phyloP scores from a whole-genome alignment of 1,284 basidiomycete species.

The Leccinum glutinopallens region DNA sequence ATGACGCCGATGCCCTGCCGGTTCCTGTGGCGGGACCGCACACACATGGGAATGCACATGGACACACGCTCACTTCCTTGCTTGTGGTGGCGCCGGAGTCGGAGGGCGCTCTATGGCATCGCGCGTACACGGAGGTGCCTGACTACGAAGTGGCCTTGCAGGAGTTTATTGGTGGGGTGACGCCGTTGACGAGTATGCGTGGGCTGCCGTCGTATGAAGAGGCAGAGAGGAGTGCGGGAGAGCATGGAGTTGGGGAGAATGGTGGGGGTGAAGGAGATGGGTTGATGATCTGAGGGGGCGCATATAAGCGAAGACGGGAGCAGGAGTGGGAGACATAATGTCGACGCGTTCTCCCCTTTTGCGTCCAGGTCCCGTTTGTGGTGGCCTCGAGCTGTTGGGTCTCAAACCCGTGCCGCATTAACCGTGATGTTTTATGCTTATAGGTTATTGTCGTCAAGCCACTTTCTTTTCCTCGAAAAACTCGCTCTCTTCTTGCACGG shows the following conservation, averaged over 20 bases:
- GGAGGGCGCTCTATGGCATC: constrained; percentile 47
- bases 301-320: not conserved
- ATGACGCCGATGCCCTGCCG: not conserved
- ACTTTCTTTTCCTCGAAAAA: not conserved
- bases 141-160: constrained; percentile 79
- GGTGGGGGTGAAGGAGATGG: constrained; percentile 8
- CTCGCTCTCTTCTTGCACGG: not conserved
- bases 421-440: not conserved
- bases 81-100: constrained; percentile 11
- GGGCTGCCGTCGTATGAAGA: constrained; percentile 86
- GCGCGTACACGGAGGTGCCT: constrained; percentile 76
- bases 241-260: not conserved
- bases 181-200: constrained; percentile 73
- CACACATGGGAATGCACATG: not conserved
- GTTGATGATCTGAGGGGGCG: constrained; percentile 18
- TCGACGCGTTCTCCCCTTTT: not conserved
- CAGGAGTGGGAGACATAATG: not conserved
- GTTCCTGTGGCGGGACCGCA: not conserved
- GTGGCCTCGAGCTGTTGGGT: not conserved
- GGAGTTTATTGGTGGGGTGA: constrained; percentile 86
- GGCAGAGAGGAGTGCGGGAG: constrained; percentile 26
- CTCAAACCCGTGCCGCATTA: not conserved
- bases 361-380: not conserved
- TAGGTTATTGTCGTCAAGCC: not conserved
- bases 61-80: constrained; percentile 5